Conservation (phyloP, 1,284 basidiomycete genomes). For the Albatrellus sp. region DNA sequence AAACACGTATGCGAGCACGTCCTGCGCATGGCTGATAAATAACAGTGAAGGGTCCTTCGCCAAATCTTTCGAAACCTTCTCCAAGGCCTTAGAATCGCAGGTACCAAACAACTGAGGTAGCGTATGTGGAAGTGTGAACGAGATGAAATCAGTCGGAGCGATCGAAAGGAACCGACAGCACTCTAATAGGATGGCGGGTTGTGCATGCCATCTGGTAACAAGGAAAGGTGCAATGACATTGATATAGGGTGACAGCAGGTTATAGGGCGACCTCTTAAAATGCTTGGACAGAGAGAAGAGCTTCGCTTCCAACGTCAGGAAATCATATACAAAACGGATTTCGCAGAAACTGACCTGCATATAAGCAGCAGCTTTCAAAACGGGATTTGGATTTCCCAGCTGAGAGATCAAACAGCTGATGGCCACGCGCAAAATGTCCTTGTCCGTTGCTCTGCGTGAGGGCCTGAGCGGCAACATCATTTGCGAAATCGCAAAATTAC, state of each 20-base stretch:
- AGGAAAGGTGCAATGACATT: slow-evolving; percentile 59
- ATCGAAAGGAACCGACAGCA: slow-evolving; percentile 51
- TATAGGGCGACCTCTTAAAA: slow-evolving; percentile 57
- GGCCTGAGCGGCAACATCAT: not conserved
- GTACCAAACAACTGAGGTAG: slow-evolving; percentile 63
- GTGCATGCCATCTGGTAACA: slow-evolving; percentile 42
- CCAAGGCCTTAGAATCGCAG: slow-evolving; percentile 34
- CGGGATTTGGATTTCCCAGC: slow-evolving; percentile 52
- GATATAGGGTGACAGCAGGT: slow-evolving; percentile 60
- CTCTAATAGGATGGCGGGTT: slow-evolving; percentile 50
- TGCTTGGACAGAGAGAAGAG: slow-evolving; percentile 44
- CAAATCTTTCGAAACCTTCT: slow-evolving; percentile 32
- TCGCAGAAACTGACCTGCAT: slow-evolving; percentile 40
- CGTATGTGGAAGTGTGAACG: slow-evolving; percentile 50
- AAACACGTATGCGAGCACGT: slow-evolving; percentile 67
- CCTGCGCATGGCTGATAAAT: slow-evolving; percentile 47
- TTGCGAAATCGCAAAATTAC: slow-evolving; percentile 14
- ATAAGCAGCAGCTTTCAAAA: slow-evolving; percentile 58
- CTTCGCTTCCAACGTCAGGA: slow-evolving; percentile 23
- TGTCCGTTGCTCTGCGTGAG: slow-evolving; percentile 31
- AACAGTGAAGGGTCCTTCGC: slow-evolving; percentile 36
- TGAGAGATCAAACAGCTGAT: slow-evolving; percentile 59
- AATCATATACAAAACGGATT: not conserved
- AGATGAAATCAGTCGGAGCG: slow-evolving; percentile 50
- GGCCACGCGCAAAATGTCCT: slow-evolving; percentile 44